Conservation (phyloP, 1,139 yeast species). For the Petasospora fabianii region DNA sequence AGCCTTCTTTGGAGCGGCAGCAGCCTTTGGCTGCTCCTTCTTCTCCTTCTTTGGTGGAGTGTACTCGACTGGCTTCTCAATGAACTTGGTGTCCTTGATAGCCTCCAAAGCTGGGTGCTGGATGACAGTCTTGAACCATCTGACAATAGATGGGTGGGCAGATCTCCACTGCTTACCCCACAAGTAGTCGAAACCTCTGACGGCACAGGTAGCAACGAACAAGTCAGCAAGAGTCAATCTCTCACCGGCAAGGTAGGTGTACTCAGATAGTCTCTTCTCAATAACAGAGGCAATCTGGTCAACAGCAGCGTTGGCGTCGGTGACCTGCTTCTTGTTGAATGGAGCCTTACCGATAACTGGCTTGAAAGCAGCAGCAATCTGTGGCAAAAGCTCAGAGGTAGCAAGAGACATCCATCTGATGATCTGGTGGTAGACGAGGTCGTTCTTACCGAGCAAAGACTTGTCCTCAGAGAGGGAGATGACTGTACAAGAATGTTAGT, state of each 20-base stretch:
- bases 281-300: slow-evolving; percentile 42
- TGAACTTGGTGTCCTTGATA: slow-evolving; percentile 49
- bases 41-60: slow-evolving; percentile 81
- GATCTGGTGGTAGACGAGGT: slow-evolving; percentile 66
- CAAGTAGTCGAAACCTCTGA: slow-evolving; percentile 63
- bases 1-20: slow-evolving; percentile 32
- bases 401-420: slow-evolving; percentile 80
- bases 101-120: slow-evolving; percentile 52
- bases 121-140: slow-evolving; percentile 82
- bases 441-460: slow-evolving; percentile 57
- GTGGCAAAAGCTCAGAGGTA: slow-evolving; percentile 62
- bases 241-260: slow-evolving; percentile 91
- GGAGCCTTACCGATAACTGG: slow-evolving; percentile 51
- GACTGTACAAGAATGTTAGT: slow-evolving; percentile 25
- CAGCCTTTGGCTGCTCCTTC: slow-evolving; percentile 34
- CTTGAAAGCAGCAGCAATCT: slow-evolving; percentile 35
- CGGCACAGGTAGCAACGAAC: slow-evolving; percentile 53
- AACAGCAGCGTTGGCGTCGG: slow-evolving; percentile 41
- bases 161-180: slow-evolving; percentile 79
- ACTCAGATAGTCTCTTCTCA: slow-evolving; percentile 65
- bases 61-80: slow-evolving; percentile 63
- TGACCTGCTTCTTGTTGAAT: slow-evolving; percentile 80
- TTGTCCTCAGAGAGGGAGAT: slow-evolving; percentile 34
- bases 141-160: slow-evolving; percentile 66
- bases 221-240: slow-evolving; percentile 84